Conservation (phyloP, 108 stramenopile species). For the Aureococcus anophagefferens region DNA sequence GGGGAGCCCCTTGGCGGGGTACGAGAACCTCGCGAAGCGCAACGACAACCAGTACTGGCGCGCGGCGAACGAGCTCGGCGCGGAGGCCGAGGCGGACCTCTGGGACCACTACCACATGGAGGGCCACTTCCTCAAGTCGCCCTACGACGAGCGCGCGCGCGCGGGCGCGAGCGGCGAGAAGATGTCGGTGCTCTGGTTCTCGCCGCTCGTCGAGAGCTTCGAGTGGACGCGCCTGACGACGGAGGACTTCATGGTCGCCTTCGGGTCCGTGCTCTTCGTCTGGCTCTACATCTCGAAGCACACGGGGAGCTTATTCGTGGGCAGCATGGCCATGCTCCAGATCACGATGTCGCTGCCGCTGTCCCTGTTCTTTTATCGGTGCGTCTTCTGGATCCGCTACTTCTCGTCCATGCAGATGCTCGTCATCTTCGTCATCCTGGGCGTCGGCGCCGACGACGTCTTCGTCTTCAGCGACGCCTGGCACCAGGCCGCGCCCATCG, state of each 20-base stretch:
- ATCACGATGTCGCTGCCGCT: conserved; percentile 13
- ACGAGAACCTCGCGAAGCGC: not conserved
- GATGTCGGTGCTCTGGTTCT: not conserved
- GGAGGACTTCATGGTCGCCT: not conserved
- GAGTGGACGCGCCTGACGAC: not conserved
- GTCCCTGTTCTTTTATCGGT: conserved; percentile 16
- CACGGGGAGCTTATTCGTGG: not conserved
- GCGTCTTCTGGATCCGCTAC: conserved; percentile 16
- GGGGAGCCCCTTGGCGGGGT: not conserved
- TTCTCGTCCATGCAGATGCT: conserved; percentile 18
- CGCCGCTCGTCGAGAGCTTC: not conserved
- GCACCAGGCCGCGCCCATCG: not conserved
- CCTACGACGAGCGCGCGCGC: not conserved
- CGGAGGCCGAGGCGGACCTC: not conserved
- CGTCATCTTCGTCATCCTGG: conserved; percentile 26
- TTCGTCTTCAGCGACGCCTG: conserved; percentile 28
- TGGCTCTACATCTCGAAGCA: not conserved
- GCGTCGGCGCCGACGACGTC: conserved; percentile 29
- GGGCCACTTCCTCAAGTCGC: not conserved
- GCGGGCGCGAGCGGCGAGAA: not conserved
- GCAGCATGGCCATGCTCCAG: conserved; percentile 7
- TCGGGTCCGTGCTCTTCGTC: conserved; percentile 5
- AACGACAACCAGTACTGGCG: not conserved
- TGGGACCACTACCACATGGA: not conserved
- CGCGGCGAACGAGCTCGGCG: not conserved